Evolutionary conservation across 2,329 filamentous ascomycete genomes (phyloP), one percentile per base, ranked within the genome.

Genomic region (Alternaria gansuensis): DNA sequence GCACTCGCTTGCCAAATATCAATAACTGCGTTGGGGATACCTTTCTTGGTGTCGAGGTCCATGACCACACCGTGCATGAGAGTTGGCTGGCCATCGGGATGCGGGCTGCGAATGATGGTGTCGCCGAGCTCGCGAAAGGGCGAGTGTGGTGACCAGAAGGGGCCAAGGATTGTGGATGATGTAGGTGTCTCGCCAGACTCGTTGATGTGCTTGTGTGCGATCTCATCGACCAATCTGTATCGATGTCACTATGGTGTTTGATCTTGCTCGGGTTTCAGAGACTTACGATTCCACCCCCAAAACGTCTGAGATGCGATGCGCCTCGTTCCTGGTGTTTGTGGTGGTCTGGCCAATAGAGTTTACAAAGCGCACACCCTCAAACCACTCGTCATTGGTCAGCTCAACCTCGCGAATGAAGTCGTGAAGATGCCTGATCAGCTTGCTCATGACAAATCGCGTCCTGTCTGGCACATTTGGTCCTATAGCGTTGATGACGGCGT

Each of bases 361-460:
- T 79, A 93, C 80, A 75, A 90, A 92, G 70, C 89, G 83, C 54
- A 93, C 89, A 53, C 90, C 90, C 7, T 86, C 78, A 78, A 92
- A 85, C 90, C 90, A 93, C 79, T 93, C 90, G 54, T 91, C 90
- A 31, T 87, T 83, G 17, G 87, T 92, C 51, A 93, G 85, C 79
- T 93, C 89, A 64, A 91, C 86, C 73, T 93, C 90, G 57, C 90
- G 87, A 56, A 87, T 85, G 76, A 93, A 93, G 79, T 92, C 89
- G 81, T 93, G 90, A 58, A 93, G 82, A 80, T 93, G 90, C 48
- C 80, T 82, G 77, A 92, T 88, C 68, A 92, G 78, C 28, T 85
- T 82, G 60, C 82, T 77, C 70, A 93, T 80, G 69, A 93, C 82
- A 64, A 86, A 81, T 59, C 88, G 84, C 69, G 87, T 84, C 60